These are phyloP conservation scores for Cercis canadensis DNA, from an alignment of 306 rosid genomes.

Conservation along the genomic window DNA sequence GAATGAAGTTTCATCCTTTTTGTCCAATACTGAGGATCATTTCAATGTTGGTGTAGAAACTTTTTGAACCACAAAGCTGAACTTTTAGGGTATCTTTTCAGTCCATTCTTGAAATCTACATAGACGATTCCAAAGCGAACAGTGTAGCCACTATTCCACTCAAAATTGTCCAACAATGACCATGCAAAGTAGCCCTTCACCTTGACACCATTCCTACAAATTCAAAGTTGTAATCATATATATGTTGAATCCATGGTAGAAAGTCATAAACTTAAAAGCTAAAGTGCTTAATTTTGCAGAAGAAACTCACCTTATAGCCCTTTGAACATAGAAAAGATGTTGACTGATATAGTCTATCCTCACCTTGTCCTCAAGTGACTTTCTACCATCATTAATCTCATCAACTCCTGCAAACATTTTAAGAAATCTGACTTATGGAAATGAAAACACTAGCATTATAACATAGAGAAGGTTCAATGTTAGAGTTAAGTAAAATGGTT, in stretches of 20 bases:
- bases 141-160: slow-evolving; percentile 61
- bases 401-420: slow-evolving; percentile 52
- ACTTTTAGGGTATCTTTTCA: slow-evolving; percentile 55
- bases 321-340: slow-evolving; percentile 51
- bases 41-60: slow-evolving; percentile 51
- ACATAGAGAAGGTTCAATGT: slow-evolving; percentile 21
- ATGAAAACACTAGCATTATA: background rate
- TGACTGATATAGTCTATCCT: slow-evolving; percentile 53
- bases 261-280: background rate
- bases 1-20: slow-evolving; percentile 16
- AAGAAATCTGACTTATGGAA: background rate
- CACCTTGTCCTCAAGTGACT: slow-evolving; percentile 44
- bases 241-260: too few relatives aligned
- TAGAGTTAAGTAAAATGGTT: too few relatives aligned
- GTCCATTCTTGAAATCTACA: slow-evolving; percentile 61
- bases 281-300: slow-evolving; percentile 7
- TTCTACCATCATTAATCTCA: slow-evolving; percentile 56
- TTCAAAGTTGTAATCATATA: background rate
- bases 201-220: slow-evolving; percentile 60
- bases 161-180: slow-evolving; percentile 73
- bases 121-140: slow-evolving; percentile 66
- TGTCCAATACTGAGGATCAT: background rate
- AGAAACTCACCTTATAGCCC: slow-evolving; percentile 58
- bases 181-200: slow-evolving; percentile 76
- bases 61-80: slow-evolving; percentile 70